Evolutionary conservation across 2,329 filamentous ascomycete genomes (phyloP).

Genomic region (Periconia macrospinosa): DNA sequence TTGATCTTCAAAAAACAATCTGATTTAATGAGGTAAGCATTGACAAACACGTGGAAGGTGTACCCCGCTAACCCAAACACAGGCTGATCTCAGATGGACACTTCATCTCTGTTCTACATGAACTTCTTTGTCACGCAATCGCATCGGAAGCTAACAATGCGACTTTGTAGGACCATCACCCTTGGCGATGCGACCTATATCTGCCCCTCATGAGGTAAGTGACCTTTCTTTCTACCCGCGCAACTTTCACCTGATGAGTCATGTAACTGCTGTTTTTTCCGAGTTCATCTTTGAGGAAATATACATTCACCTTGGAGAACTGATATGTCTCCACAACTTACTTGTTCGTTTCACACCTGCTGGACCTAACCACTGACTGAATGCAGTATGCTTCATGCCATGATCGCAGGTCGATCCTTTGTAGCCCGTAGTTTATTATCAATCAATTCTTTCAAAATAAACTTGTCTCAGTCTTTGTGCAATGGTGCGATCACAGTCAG

Average conservation of each 20-base stretch:
- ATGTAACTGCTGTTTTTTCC: slow-evolving; percentile 64
- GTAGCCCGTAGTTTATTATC: not conserved
- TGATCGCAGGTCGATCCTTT: not conserved
- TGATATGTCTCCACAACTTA: slow-evolving; percentile 43
- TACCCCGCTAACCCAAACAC: slow-evolving; percentile 21
- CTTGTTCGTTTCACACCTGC: not conserved
- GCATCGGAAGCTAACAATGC: slow-evolving; percentile 24
- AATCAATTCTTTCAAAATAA: not conserved
- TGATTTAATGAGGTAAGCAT: slow-evolving; percentile 68
- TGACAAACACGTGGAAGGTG: not conserved
- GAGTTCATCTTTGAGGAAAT: slow-evolving; percentile 62
- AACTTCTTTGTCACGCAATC: slow-evolving; percentile 9
- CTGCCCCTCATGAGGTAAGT: slow-evolving; percentile 18
- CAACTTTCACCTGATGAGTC: slow-evolving; percentile 57
- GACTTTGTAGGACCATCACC: not conserved
- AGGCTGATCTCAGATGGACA: slow-evolving; percentile 45
- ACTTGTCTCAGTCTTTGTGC: not conserved
- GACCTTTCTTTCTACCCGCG: slow-evolving; percentile 2
- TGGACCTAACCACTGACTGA: not conserved
- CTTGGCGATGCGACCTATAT: not conserved
- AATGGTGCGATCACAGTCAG: not conserved
- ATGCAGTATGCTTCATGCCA: not conserved
- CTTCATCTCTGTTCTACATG: slow-evolving; percentile 12
- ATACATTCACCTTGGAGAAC: slow-evolving; percentile 67
- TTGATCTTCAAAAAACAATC: slow-evolving; percentile 67